Conservation (phyloP, 495 filamentous ascomycete species). For the Hapsidospora chrysogenum region DNA sequence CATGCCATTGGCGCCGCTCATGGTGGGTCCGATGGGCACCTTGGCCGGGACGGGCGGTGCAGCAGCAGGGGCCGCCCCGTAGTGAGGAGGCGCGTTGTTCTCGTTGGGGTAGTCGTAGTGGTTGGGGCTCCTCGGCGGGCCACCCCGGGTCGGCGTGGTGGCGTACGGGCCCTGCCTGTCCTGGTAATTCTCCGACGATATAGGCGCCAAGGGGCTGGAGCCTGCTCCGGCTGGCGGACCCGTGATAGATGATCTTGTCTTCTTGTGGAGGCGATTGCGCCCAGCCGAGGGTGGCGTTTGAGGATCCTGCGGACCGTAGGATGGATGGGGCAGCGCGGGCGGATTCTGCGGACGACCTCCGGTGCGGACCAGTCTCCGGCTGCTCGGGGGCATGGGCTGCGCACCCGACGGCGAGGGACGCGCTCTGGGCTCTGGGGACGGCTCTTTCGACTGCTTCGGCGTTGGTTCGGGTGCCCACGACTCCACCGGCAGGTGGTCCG, state of each 20-base stretch:
- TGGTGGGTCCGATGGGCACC: slow-evolving; percentile 37
- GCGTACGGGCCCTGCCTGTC: slow-evolving; percentile 15
- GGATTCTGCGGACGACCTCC: slow-evolving; percentile 11
- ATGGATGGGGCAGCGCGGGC: slow-evolving; percentile 2
- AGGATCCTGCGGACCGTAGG: slow-evolving; percentile 12
- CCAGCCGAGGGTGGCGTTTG: slow-evolving; percentile 11
- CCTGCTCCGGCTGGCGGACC: slow-evolving; percentile 7
- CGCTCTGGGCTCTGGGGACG: slow-evolving; percentile 26
- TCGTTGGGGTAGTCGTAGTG: slow-evolving; percentile 22
- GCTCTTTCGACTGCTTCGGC: slow-evolving; percentile 38
- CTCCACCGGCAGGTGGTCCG: slow-evolving; percentile 79
- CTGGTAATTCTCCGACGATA: slow-evolving; percentile 20
- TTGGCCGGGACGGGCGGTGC: slow-evolving; percentile 59
- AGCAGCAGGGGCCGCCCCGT: slow-evolving; percentile 11
- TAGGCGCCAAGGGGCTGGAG: slow-evolving; percentile 24
- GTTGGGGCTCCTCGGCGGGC: slow-evolving; percentile 7
- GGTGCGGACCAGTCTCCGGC: slow-evolving; percentile 12
- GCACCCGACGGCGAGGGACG: slow-evolving; percentile 25
- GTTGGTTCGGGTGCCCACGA: slow-evolving; percentile 93
- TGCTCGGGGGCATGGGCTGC: slow-evolving; percentile 25
- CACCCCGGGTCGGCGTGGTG: slow-evolving; percentile 22
- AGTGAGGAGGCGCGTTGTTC: slow-evolving; percentile 19
- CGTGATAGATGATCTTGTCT: slow-evolving; percentile 18
- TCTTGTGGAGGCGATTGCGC: slow-evolving; percentile 50
- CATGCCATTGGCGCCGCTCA: slow-evolving; percentile 27